Evolutionary conservation across 495 filamentous ascomycete species (phyloP).

Genomic region (Eremomyces bilateralis): DNA sequence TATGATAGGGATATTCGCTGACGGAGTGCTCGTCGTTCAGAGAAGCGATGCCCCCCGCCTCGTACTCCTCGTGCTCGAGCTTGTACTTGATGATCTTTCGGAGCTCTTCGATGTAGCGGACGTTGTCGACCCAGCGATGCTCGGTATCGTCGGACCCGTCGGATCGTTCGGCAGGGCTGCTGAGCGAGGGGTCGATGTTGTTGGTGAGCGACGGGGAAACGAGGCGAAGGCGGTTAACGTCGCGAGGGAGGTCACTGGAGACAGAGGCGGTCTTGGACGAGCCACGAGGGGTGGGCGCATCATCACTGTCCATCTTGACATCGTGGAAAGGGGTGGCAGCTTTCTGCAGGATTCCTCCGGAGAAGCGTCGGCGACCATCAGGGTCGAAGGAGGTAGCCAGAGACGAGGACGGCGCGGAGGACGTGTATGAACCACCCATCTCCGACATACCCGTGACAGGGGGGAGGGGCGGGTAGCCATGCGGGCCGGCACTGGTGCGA

Average conservation of each 20-base stretch:
- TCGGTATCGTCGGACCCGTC: conserved; percentile 19
- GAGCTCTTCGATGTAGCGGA: conserved; percentile 57
- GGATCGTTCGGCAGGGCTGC: conserved; percentile 9
- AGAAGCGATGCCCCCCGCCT: not conserved
- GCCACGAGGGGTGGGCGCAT: conserved; percentile 22
- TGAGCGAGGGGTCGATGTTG: conserved; percentile 12
- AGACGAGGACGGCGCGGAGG: conserved; percentile 50
- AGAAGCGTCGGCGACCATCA: conserved; percentile 66
- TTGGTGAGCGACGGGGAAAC: conserved; percentile 10
- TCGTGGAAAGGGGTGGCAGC: conserved; percentile 19
- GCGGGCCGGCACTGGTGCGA: conserved; percentile 16
- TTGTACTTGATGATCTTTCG: conserved; percentile 43
- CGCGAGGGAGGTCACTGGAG: conserved; percentile 4
- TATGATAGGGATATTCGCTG: not conserved
- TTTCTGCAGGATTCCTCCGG: conserved; percentile 69
- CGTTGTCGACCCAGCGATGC: conserved; percentile 65
- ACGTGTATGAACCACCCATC: conserved; percentile 36
- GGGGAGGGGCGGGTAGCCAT: conserved; percentile 68
- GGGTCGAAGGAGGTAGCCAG: conserved; percentile 64
- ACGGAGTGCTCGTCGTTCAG: not conserved
- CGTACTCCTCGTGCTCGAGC: conserved; percentile 39
- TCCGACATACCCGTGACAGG: conserved; percentile 39
- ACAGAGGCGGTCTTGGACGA: not conserved
- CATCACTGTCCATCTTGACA: conserved; percentile 34
- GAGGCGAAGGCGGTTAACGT: conserved; percentile 11